Evolutionary conservation across 345 rosid species (phyloP), one percentile per base, ranked within the genome.

Genomic region (Gossypium sturtianum): DNA sequence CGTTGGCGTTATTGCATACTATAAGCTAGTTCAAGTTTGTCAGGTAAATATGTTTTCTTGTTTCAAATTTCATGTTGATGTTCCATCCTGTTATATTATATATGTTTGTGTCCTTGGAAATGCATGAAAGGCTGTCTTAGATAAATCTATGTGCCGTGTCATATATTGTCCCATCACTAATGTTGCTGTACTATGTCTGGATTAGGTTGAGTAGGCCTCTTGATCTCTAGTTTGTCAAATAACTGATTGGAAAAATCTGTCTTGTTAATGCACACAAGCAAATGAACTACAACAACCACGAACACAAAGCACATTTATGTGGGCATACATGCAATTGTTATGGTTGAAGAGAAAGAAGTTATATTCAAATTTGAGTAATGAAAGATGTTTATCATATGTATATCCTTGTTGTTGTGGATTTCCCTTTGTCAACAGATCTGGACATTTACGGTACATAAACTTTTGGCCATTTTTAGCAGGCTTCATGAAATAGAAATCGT

Each of bases 1-100:
- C 76, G 88, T 86, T 71, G 84, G 97, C 78, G 78, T 93, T 73
- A 76, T 88, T 84, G 88, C 85, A 20, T 87, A 82, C 82, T 88
- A 85, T 83, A 92, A 87, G 81, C 80, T 81, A 81, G 85, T 91
- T 84, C 94, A 89, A 91, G 88, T 91, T 91, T 93, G 97, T 81
- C 97, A 93, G 94, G 98, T 91, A 83, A 78, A 17, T 41, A 17
- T 54, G 3, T 27, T 20, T 29, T 23, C 45, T 13, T 52, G 38
- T 49, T 75, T 38, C 4, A 15, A 7, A 17, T 72, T 78, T 66
- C 16, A 12, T 58, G 34, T 0, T 51, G 56, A 10, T 70, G 6
- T 51, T 70, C 20, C 22, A 29, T 70, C 9, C 1, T 70, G 47
- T 70, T 52, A 2, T 10, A 5, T 70, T 52, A 1, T 10, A 5